phyloP scores from a whole-genome alignment of 1,139 yeast species.

The Wickerhamomyces sp. region DNA sequence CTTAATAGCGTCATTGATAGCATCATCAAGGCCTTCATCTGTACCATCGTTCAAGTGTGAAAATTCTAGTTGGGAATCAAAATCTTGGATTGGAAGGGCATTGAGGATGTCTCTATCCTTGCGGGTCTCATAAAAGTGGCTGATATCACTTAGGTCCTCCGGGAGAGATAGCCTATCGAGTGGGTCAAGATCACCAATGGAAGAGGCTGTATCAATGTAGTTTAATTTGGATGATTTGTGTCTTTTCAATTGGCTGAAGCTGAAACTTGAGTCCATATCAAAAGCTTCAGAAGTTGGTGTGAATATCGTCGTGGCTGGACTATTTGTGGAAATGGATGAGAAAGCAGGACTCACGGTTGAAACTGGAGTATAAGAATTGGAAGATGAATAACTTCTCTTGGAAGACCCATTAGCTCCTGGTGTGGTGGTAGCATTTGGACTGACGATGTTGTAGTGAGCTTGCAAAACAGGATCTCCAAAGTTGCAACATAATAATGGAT shows the following conservation, averaged over 20 bases:
- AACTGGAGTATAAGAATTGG: slow-evolving; percentile 17
- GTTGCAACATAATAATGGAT: slow-evolving; percentile 18
- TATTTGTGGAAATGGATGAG: slow-evolving; percentile 10
- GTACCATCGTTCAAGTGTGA: background rate
- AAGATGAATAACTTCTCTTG: slow-evolving; percentile 16
- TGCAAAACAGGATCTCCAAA: slow-evolving; percentile 13
- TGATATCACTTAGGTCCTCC: slow-evolving; percentile 17
- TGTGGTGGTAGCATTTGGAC: slow-evolving; percentile 3
- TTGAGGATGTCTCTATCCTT: background rate
- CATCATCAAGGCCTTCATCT: background rate
- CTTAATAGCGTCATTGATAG: background rate
- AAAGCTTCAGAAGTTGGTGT: slow-evolving; percentile 19
- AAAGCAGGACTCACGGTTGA: slow-evolving; percentile 20
- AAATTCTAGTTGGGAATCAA: background rate
- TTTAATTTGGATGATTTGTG: slow-evolving; percentile 1
- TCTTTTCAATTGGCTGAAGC: slow-evolving; percentile 3
- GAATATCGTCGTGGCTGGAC: slow-evolving; percentile 12
- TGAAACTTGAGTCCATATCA: slow-evolving; percentile 6
- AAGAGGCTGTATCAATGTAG: slow-evolving; percentile 17
- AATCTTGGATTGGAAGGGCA: background rate
- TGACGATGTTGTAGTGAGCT: background rate
- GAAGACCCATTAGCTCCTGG: slow-evolving; percentile 6
- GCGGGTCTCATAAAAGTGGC: slow-evolving; percentile 7
- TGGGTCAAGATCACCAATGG: slow-evolving; percentile 14
- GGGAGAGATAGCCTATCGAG: slow-evolving; percentile 11